Evolutionary conservation across 1,284 basidiomycete genomes (phyloP).

Genomic region (Apiotrichum akiyoshidainum): DNA sequence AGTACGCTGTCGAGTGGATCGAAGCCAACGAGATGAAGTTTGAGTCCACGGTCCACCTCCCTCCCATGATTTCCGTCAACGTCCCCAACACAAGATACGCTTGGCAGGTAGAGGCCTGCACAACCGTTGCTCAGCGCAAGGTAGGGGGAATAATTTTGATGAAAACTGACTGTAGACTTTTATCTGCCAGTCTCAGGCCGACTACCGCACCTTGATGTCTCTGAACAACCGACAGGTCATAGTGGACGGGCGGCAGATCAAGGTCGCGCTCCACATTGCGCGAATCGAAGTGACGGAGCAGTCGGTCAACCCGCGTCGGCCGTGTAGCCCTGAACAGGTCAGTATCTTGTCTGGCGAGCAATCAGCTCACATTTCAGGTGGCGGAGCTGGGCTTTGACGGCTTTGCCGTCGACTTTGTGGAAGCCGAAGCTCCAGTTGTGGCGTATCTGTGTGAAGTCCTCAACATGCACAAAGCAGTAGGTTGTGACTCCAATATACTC

Average conservation of each 20-base stretch:
- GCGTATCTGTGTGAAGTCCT: slow-evolving; percentile 58
- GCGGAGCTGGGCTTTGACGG: slow-evolving; percentile 67
- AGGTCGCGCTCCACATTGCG: slow-evolving; percentile 28
- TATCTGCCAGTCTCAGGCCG: slow-evolving; percentile 77
- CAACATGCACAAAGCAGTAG: slow-evolving; percentile 67
- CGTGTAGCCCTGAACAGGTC: slow-evolving; percentile 25
- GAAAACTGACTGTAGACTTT: slow-evolving; percentile 63
- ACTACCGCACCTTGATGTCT: slow-evolving; percentile 68
- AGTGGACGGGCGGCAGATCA: slow-evolving; percentile 4
- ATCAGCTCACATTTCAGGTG: slow-evolving; percentile 55
- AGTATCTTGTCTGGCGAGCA: background rate
- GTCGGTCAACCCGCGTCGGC: slow-evolving; percentile 26
- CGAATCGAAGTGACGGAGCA: slow-evolving; percentile 31
- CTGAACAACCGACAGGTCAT: slow-evolving; percentile 59
- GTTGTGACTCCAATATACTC: slow-evolving; percentile 22
- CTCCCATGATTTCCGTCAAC: slow-evolving; percentile 68
- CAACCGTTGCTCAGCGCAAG: slow-evolving; percentile 61
- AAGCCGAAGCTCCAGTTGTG: slow-evolving; percentile 52
- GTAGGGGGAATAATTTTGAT: slow-evolving; percentile 52
- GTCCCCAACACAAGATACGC: slow-evolving; percentile 66
- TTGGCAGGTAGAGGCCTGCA: slow-evolving; percentile 71
- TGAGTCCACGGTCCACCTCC: slow-evolving; percentile 78
- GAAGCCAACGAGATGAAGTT: slow-evolving; percentile 66
- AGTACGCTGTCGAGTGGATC: slow-evolving; percentile 71
- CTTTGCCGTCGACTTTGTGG: slow-evolving; percentile 71